Conservation (phyloP, 305 asterid genomes). For the Fraxinus sp. region DNA sequence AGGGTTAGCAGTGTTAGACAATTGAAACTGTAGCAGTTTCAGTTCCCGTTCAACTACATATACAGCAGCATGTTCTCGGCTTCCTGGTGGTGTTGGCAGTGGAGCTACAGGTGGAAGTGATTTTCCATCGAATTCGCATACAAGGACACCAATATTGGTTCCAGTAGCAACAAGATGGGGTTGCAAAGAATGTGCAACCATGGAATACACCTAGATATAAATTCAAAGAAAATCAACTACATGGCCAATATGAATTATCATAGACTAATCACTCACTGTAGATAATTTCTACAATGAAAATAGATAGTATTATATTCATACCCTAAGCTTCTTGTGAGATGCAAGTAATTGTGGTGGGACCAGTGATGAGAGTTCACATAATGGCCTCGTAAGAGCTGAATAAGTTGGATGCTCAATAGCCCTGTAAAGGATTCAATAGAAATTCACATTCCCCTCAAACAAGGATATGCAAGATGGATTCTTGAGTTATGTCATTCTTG, state of each 20-base stretch:
- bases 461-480: slow-evolving; percentile 9
- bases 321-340: slow-evolving; percentile 93
- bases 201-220: slow-evolving; percentile 67
- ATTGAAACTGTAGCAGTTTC: slow-evolving; percentile 80
- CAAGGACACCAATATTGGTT: slow-evolving; percentile 84
- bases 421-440: slow-evolving; percentile 53
- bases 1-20: slow-evolving; percentile 76
- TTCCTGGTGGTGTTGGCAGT: slow-evolving; percentile 70
- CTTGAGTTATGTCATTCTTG: slow-evolving; percentile 11
- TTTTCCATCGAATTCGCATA: slow-evolving; percentile 86
- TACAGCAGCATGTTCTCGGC: slow-evolving; percentile 85
- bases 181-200: slow-evolving; percentile 90
- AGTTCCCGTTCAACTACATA: slow-evolving; percentile 81
- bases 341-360: slow-evolving; percentile 85
- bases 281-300: slow-evolving; percentile 14
- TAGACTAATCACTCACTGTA: background rate
- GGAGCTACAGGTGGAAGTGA: slow-evolving; percentile 91
- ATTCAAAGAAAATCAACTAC: slow-evolving; percentile 22
- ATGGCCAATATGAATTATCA: slow-evolving; percentile 9
- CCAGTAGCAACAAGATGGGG: slow-evolving; percentile 97
- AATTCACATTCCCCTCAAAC: slow-evolving; percentile 26
- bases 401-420: slow-evolving; percentile 93
- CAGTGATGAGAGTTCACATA: slow-evolving; percentile 89
- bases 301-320: slow-evolving; percentile 30
- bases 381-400: slow-evolving; percentile 90